Conservation (phyloP, 2,329 filamentous ascomycete genomes). For the Blumeria graminis region DNA sequence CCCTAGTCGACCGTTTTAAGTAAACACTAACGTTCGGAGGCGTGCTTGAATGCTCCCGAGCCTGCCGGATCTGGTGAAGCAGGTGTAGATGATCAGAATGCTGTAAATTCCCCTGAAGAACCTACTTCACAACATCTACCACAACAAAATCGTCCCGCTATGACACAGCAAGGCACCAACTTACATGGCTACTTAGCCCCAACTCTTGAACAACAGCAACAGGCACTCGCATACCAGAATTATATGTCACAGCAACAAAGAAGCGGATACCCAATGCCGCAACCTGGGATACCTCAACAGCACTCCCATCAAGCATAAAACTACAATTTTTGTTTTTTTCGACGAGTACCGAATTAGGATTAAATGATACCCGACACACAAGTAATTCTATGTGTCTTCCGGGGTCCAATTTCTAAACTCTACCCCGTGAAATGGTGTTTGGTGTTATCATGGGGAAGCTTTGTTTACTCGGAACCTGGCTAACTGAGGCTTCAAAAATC, state of each 20-base stretch:
- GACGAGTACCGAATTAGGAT: constrained; percentile 11
- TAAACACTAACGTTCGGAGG: constrained; percentile 28
- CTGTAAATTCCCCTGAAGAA: constrained; percentile 82
- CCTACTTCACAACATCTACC: constrained; percentile 53
- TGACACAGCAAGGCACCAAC: constrained; percentile 32
- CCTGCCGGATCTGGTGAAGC: constrained; percentile 61
- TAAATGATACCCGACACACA: constrained; percentile 34
- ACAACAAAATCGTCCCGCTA: constrained; percentile 32
- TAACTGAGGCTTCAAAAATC: too few relatives aligned
- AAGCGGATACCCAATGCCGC: constrained; percentile 54
- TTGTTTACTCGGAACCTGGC: too few relatives aligned
- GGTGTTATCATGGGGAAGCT: too few relatives aligned
- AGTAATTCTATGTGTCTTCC: constrained; percentile 11
- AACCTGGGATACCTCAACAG: constrained; percentile 58
- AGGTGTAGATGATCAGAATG: constrained; percentile 49
- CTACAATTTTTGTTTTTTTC: neutral
- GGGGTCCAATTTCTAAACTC: too few relatives aligned
- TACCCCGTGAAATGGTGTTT: too few relatives aligned
- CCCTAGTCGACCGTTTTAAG: neutral
- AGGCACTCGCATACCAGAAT: constrained; percentile 62
- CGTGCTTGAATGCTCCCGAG: constrained; percentile 89
- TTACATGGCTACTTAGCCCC: constrained; percentile 43
- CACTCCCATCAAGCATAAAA: constrained; percentile 52
- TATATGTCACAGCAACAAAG: constrained; percentile 54
- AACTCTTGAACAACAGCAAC: constrained; percentile 41